Evolutionary conservation across 768 basidiomycete genomes (phyloP).

Genomic region (Zangia roseola): DNA sequence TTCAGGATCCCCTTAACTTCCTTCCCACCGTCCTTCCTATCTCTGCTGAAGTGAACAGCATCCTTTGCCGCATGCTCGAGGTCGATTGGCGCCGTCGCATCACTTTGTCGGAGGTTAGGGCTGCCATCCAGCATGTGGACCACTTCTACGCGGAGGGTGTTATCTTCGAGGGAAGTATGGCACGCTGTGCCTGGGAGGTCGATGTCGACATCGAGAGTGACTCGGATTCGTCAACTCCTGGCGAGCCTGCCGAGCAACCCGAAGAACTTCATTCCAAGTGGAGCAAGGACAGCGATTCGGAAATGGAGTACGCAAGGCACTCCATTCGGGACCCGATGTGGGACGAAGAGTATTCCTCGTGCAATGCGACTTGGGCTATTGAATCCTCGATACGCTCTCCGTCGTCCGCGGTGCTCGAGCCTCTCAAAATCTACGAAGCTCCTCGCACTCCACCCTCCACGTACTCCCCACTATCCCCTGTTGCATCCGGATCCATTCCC

Average conservation of each 20-base stretch:
- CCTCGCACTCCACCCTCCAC: constrained; percentile 51
- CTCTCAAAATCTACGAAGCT: constrained; percentile 43
- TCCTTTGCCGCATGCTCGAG: constrained; percentile 72
- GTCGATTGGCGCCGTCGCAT: constrained; percentile 60
- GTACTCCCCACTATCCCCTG: constrained; percentile 48
- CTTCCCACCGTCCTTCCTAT: constrained; percentile 85
- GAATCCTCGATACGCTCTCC: constrained; percentile 52
- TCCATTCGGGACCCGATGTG: constrained; percentile 30
- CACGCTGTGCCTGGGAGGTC: constrained; percentile 74
- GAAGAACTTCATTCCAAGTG: constrained; percentile 51
- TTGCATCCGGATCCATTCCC: constrained; percentile 35
- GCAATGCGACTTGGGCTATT: constrained; percentile 54
- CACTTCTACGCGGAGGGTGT: constrained; percentile 75
- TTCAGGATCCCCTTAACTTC: constrained; percentile 73
- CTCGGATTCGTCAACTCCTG: constrained; percentile 54
- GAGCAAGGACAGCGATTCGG: constrained; percentile 51
- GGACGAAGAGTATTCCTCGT: constrained; percentile 41
- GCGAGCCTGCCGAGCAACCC: constrained; percentile 37
- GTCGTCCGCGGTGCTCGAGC: constrained; percentile 36
- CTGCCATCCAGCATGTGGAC: constrained; percentile 52
- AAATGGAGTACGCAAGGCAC: constrained; percentile 33
- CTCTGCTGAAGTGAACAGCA: constrained; percentile 66
- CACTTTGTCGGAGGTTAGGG: constrained; percentile 49
- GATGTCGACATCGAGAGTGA: constrained; percentile 65
- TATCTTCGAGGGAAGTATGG: constrained; percentile 79